Base-by-base conservation (phyloP, 495 filamentous ascomycete species). In the Penicillium canariense region DNA sequence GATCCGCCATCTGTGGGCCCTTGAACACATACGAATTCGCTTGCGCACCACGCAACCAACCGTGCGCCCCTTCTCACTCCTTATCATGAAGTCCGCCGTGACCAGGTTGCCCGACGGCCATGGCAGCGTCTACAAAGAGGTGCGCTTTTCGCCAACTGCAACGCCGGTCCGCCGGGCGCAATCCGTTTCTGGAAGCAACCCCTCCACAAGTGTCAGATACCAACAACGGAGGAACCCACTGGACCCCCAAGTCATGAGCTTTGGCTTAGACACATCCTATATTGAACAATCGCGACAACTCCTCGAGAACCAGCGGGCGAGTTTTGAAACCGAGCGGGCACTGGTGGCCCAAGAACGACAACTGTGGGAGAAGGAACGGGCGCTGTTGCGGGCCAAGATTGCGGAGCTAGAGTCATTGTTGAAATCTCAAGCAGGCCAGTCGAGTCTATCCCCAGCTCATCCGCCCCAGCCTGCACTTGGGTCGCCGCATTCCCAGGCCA, bases 91-190 rank as follows among this genome's bases (percentile, higher is more conserved):
- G 58, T 54, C 66, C 34, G 52, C 62, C 32, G 27, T 55, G 9
- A 56, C 54, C 5, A 68, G 65, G 17, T 32, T 65, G 31, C 68
- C 65, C 15, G 72, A 72, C 34, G 71, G 73, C 52, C 73, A 73
- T 52, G 68, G 70, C 46, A 69, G 65, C 51, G 63, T 72, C 36
- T 75, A 76, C 63, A 77, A 78, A 65, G 76, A 77, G 52, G 76
- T 79, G 25, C 74, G 73, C 55, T 76, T 76, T 54, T 79, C 76
- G 25, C 76, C 75, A 6, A 71, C 71, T 12, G 56, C 70, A 38
- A 67, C 74, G 10, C 74, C 71, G 4, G 42, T 71, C 9, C 72
- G 73, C 44, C 74, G 74, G 34, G 58, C 73, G 25, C 67, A 66
- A 48, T 76, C 76, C 8, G 65, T 77, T 15, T 68, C 74, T 2